Percentiles rank a stretch among this genome's conserved stretches.
Evolutionary conservation across 2,329 filamentous ascomycete species (phyloP).

Genomic region (Ophiocordyceps polyrhachis-furcata): DNA sequence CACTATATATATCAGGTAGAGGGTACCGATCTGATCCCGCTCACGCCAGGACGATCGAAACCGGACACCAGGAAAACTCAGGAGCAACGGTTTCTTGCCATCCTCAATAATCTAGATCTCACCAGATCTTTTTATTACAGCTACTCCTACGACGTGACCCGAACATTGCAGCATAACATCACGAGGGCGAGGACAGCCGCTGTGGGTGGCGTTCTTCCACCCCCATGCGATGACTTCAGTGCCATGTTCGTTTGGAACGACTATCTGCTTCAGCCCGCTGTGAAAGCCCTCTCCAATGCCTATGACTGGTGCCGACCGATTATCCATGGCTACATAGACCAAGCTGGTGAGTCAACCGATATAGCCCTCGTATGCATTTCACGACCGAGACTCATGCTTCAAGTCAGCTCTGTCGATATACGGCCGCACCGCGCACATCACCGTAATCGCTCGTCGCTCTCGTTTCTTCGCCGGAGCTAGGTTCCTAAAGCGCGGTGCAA

Average conservation of each 20-base stretch:
- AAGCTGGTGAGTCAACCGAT: slow-evolving; percentile 35
- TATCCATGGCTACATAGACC: slow-evolving; percentile 91
- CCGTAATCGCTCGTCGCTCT: slow-evolving; percentile 81
- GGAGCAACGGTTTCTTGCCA: slow-evolving; percentile 73
- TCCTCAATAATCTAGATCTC: slow-evolving; percentile 79
- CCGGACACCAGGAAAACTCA: slow-evolving; percentile 67
- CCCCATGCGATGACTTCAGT: slow-evolving; percentile 51
- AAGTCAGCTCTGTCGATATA: slow-evolving; percentile 54
- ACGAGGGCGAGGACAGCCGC: slow-evolving; percentile 57
- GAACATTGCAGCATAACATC: slow-evolving; percentile 83
- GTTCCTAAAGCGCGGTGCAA: slow-evolving; percentile 85
- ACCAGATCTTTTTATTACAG: slow-evolving; percentile 94
- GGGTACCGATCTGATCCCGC: slow-evolving; percentile 73
- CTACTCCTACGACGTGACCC: slow-evolving; percentile 92
- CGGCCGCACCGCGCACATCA: slow-evolving; percentile 76
- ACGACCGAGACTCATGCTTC: background rate
- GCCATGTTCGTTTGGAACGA: slow-evolving; percentile 98
- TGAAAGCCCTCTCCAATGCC: slow-evolving; percentile 50
- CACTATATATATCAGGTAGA: slow-evolving; percentile 95
- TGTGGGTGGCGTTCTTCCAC: slow-evolving; percentile 40
- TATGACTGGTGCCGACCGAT: slow-evolving; percentile 95
- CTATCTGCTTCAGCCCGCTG: slow-evolving; percentile 64
- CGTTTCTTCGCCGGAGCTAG: slow-evolving; percentile 86
- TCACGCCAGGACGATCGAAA: slow-evolving; percentile 60
- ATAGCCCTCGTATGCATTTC: background rate